Percentiles rank a stretch among this genome's conserved stretches.
Evolutionary conservation across 305 asterid genomes (phyloP).

Genomic region (Euphrasia arctica): DNA sequence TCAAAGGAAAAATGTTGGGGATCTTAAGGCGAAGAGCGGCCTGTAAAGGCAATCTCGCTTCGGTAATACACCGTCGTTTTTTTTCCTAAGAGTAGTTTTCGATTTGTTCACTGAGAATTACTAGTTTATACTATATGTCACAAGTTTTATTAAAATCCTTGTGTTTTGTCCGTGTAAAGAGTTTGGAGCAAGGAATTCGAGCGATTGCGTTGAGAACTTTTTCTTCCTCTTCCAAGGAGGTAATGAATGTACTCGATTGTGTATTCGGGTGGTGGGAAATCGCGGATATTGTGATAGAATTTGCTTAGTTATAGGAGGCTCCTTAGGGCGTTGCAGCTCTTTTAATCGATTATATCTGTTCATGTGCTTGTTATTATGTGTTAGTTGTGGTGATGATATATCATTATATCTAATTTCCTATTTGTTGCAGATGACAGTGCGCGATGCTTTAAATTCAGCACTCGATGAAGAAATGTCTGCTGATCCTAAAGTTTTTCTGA

Average conservation of each 20-base stretch:
- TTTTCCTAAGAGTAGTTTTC: too few relatives aligned
- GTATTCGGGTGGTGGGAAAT: neutral
- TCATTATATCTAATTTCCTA: constrained; percentile 2
- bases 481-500: constrained; percentile 74
- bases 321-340: neutral
- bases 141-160: neutral
- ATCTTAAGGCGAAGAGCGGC: too few relatives aligned
- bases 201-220: constrained; percentile 25
- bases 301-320: constrained; percentile 1
- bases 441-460: constrained; percentile 80
- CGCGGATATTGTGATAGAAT: neutral
- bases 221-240: constrained; percentile 49
- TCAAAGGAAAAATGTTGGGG: too few relatives aligned
- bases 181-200: too few relatives aligned
- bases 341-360: neutral
- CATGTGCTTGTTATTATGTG: constrained; percentile 6
- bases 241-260: constrained; percentile 18
- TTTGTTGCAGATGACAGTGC: constrained; percentile 23
- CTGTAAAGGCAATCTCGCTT: too few relatives aligned
- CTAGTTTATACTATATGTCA: neutral
- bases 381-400: constrained; percentile 20
- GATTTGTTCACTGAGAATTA: too few relatives aligned
- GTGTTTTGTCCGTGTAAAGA: constrained; percentile 27
- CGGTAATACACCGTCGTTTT: too few relatives aligned
- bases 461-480: constrained; percentile 98